Evolutionary conservation across 2,329 filamentous ascomycete genomes (phyloP), one percentile per base, ranked within the genome.

Genomic region (Exophiala lecanii-corni): DNA sequence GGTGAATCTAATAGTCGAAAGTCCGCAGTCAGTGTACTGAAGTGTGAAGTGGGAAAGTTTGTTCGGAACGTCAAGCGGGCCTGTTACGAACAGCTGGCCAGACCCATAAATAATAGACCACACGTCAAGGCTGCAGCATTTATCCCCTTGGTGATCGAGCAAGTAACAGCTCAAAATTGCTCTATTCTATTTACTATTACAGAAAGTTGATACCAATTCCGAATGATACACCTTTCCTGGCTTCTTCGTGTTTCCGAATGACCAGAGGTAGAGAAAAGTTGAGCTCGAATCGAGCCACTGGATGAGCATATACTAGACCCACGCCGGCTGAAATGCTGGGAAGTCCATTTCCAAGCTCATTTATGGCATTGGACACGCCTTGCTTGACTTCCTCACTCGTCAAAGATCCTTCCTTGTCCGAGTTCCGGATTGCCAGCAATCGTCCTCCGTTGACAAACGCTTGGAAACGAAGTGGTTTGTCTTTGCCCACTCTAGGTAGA

Each of bases 201-300:
- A 97, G 69, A 63, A 98, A 96, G 68, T 86, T 94, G 60, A 98
- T 89, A 37, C 92, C 92, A 30, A 98, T 87, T n/a, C 92, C 92
- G 57, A 98, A 82, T 63, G 92, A 89, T 51, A 98, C 62, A 1
- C 92, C 92, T 69, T 98, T 98, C 42, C 91, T 79, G 12, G 81
- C 83, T 56, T 92, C 83, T 67, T 98, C 92, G 25, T 88, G 89
- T 51, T 77, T 82, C 45, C 92, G 77, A 58, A 88, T 65, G 13
- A 91, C 82, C 46, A 98, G 64, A 1, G 92, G 92, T 54, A 98
- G 65, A 57, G 86, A 89, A 62, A 98, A 95, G 67, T 98, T 98
- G 55, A 98, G 72, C 70, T 98, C 92, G 53, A 98, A 96, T 43
- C 92, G 73, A 9, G 92, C 92, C 15, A 91, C 84, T 0, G 89